These are phyloP conservation scores for Trapa incisa DNA, from an alignment of 345 rosid species.

Conservation along the genomic window DNA sequence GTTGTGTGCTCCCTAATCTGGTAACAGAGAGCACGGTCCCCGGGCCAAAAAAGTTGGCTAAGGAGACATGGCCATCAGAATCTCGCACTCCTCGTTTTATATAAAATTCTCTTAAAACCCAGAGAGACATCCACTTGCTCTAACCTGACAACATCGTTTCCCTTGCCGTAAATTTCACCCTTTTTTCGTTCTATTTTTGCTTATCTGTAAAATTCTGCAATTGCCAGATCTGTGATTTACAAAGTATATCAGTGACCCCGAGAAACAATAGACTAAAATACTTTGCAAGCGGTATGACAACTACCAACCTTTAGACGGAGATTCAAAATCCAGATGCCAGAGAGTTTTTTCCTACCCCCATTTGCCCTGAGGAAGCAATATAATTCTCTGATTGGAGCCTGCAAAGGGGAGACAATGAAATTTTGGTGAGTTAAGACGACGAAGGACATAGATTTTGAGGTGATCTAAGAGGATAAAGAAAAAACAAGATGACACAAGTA, in stretches of 20 bases:
- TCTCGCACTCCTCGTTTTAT: slow-evolving; percentile 2
- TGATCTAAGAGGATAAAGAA: slow-evolving; percentile 6
- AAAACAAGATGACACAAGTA: slow-evolving; percentile 4
- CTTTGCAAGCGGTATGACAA: background rate
- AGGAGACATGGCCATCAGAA: slow-evolving; percentile 15
- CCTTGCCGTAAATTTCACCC: background rate
- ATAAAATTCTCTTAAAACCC: slow-evolving; percentile 7
- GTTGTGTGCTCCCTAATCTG: slow-evolving; percentile 10
- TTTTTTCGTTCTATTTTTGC: background rate
- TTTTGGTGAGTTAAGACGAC: slow-evolving; percentile 6
- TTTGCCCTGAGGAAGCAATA: slow-evolving; percentile 2
- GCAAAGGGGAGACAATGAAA: slow-evolving; percentile 8
- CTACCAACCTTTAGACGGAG: background rate
- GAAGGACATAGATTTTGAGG: slow-evolving; percentile 9
- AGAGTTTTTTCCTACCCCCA: slow-evolving; percentile 2
- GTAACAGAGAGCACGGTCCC: slow-evolving; percentile 16
- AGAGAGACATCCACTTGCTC: slow-evolving; percentile 14
- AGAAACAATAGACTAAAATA: background rate
- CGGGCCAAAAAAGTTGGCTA: slow-evolving; percentile 12
- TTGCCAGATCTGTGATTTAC: slow-evolving; percentile 2
- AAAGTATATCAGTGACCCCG: background rate
- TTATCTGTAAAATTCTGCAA: slow-evolving; percentile 3
- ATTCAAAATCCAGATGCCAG: slow-evolving; percentile 8
- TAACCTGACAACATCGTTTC: slow-evolving; percentile 14
- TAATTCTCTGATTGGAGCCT: slow-evolving; percentile 1